These are phyloP conservation scores for Gastroboletus turbinatus DNA, from an alignment of 1,284 basidiomycete genomes.

Conservation along the genomic window DNA sequence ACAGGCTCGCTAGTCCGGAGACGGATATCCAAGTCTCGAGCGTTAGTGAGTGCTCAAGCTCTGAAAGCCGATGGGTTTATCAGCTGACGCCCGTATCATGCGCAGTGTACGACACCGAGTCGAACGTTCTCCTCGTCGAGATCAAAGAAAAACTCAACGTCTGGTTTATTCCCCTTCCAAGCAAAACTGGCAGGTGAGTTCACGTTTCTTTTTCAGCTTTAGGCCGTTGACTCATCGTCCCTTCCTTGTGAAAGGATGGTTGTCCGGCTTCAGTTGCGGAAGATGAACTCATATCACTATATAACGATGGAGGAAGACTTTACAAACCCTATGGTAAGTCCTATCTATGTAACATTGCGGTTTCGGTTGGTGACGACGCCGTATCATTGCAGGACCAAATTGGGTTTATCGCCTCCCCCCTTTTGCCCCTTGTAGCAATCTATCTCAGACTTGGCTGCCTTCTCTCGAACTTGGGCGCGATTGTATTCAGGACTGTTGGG, in stretches of 20 bases:
- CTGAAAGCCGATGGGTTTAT: neutral
- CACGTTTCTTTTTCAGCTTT: neutral
- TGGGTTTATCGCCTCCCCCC: conserved; percentile 49
- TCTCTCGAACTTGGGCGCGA: conserved; percentile 45
- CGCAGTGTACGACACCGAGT: conserved; percentile 28
- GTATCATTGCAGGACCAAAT: conserved; percentile 44
- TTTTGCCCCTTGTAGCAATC: conserved; percentile 43
- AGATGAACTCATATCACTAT: conserved; percentile 6
- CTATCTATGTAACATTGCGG: neutral
- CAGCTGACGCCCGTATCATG: conserved; percentile 1
- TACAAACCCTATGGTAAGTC: conserved; percentile 23
- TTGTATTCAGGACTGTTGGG: conserved; percentile 35
- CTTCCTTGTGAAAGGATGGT: conserved; percentile 16
- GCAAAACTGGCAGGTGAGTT: conserved; percentile 18
- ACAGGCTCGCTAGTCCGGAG: conserved; percentile 26
- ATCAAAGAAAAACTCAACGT: conserved; percentile 24
- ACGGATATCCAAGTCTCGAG: conserved; percentile 4
- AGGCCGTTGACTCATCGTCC: neutral
- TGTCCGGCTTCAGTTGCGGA: conserved; percentile 24
- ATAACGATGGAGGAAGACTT: conserved; percentile 26
- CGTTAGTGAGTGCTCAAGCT: conserved; percentile 23
- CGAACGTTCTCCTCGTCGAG: conserved; percentile 27
- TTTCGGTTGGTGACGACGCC: neutral
- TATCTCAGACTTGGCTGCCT: conserved; percentile 41
- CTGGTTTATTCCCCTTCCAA: conserved; percentile 27